A percentile compares a stretch with the other conserved stretches of the same genome.
These are phyloP conservation scores for Moesziomyces antarcticus DNA, from an alignment of 1,284 basidiomycete species.

Conservation along the genomic window DNA sequence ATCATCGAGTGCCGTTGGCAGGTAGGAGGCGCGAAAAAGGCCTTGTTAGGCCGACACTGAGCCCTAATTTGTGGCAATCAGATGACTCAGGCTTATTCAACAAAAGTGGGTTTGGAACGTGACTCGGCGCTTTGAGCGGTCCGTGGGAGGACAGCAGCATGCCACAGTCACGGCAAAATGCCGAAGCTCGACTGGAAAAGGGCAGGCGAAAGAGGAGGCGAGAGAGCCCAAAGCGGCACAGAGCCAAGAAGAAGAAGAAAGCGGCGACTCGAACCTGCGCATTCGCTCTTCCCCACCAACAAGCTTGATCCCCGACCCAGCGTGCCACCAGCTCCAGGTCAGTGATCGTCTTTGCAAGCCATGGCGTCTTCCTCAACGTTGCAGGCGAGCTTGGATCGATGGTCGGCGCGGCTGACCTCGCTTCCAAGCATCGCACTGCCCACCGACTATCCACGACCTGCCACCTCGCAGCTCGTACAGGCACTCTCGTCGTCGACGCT, in stretches of 20 bases:
- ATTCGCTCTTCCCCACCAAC: not conserved
- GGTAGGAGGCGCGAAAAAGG: too few relatives aligned
- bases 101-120: not conserved
- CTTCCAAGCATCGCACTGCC: conserved; percentile 91
- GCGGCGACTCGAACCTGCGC: not conserved
- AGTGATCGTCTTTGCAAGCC: not conserved
- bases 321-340: not conserved
- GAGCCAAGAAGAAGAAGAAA: not conserved
- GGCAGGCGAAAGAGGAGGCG: too few relatives aligned
- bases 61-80: too few relatives aligned
- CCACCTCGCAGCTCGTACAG: conserved; percentile 67
- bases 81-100: not conserved
- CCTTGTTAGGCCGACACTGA: too few relatives aligned
- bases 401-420: conserved; percentile 69
- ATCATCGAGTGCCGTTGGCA: too few relatives aligned
- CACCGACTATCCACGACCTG: conserved; percentile 92
- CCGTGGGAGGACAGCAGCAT: not conserved
- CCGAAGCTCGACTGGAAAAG: not conserved
- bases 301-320: not conserved
- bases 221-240: not conserved
- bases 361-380: conserved; percentile 29
- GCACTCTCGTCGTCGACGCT: conserved; percentile 59
- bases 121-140: not conserved
- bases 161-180: not conserved
- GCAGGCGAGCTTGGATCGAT: conserved; percentile 54